Evolutionary conservation across 2,329 filamentous ascomycete genomes (phyloP).

Genomic region (Colletotrichum sp.): DNA sequence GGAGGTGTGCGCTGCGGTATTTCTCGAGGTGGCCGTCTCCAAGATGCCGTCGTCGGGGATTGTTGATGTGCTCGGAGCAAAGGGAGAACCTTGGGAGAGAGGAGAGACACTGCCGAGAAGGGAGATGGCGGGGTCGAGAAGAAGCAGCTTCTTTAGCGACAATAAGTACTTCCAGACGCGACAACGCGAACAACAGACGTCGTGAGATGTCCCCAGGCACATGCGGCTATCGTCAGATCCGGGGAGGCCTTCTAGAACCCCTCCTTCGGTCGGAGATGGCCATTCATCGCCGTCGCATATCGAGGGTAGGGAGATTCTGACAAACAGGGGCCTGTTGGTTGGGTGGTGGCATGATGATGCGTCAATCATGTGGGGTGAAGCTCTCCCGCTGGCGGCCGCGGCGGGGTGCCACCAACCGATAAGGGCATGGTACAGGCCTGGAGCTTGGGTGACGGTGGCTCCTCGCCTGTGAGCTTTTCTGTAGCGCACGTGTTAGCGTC

Average conservation of each 20-base stretch:
- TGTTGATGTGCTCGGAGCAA: not conserved
- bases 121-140: conserved; percentile 12
- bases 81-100: not conserved
- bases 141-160: not conserved
- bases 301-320: conserved; percentile 18
- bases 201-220: not conserved
- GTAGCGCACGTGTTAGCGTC: not conserved
- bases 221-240: conserved; percentile 5
- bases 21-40: not conserved
- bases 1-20: not conserved
- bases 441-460: not conserved
- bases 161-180: not conserved
- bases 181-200: not conserved
- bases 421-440: not conserved
- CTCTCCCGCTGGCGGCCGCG: conserved; percentile 1
- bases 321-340: conserved; percentile 22
- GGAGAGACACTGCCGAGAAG: not conserved
- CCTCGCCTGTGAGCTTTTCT: not conserved
- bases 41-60: not conserved
- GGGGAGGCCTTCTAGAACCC: conserved; percentile 10
- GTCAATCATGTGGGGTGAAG: conserved; percentile 20
- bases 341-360: conserved; percentile 21
- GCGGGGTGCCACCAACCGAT: not conserved
- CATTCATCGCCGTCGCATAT: conserved; percentile 18
- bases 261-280: not conserved